Evolutionary conservation across 164 flowering plant species (phyloP).

Genomic region (Chimonanthus salicifolius): DNA sequence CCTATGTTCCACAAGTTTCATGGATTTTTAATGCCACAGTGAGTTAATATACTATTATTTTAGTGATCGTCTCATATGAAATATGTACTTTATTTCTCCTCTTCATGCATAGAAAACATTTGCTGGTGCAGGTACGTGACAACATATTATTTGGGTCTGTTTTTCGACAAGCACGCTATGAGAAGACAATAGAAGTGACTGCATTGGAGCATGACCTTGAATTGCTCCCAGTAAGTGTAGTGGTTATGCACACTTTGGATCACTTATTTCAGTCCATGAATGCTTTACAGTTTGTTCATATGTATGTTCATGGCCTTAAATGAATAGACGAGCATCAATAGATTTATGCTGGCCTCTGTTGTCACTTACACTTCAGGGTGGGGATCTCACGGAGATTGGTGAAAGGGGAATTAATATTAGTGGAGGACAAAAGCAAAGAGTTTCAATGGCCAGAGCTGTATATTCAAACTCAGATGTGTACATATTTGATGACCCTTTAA

Average conservation of each 20-base stretch:
- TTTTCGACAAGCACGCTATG: slow-evolving; percentile 58
- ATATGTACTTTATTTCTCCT: too few relatives aligned
- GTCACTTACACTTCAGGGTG: slow-evolving; percentile 50
- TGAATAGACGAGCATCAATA: not conserved
- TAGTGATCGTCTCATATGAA: slow-evolving; percentile 1
- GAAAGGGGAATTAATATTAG: slow-evolving; percentile 98
- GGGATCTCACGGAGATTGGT: slow-evolving; percentile 99
- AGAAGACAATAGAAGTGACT: slow-evolving; percentile 76
- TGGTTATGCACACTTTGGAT: not conserved
- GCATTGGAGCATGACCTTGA: slow-evolving; percentile 88
- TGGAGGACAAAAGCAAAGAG: slow-evolving; percentile 99
- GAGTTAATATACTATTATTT: slow-evolving; percentile 22
- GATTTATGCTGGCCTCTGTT: not conserved
- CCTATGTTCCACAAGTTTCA: slow-evolving; percentile 96
- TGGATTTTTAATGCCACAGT: slow-evolving; percentile 99
- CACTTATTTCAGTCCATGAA: not conserved
- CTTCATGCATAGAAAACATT: not conserved
- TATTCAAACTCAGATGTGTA: slow-evolving; percentile 90
- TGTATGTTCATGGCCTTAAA: not conserved
- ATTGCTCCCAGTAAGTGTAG: slow-evolving; percentile 65
- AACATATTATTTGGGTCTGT: slow-evolving; percentile 86
- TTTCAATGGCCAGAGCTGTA: slow-evolving; percentile 97
- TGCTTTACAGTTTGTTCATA: slow-evolving; percentile 1
- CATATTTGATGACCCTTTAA: slow-evolving; percentile 96
- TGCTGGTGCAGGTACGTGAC: slow-evolving; percentile 71